A percentile compares a stretch with the other conserved stretches of the same genome.
Conservation (phyloP, 176 grass and related monocot species). For the Triticum dicoccoides region DNA sequence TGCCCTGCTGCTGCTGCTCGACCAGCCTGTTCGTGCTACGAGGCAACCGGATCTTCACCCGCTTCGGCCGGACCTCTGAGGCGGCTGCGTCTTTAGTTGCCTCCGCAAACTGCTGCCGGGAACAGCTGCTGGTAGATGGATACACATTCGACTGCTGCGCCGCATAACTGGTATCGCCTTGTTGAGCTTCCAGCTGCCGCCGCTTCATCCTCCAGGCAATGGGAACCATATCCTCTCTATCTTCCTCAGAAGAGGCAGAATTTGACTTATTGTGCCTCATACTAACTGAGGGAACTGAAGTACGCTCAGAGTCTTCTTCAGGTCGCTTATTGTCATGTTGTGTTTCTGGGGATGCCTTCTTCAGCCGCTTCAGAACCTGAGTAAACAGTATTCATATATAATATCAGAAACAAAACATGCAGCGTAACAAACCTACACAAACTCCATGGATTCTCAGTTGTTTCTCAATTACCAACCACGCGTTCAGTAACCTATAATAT, state of each 20-base stretch:
- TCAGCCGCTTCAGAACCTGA: conserved; percentile 86
- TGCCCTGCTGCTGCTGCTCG: conserved; percentile 28
- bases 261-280: conserved; percentile 16
- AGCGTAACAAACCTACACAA: neutral
- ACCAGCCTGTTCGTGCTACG: conserved; percentile 19
- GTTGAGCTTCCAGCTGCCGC: conserved; percentile 23
- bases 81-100: conserved; percentile 25
- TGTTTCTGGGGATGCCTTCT: conserved; percentile 57
- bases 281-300: neutral
- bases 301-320: conserved; percentile 29
- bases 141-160: conserved; percentile 15
- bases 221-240: conserved; percentile 45
- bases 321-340: conserved; percentile 3
- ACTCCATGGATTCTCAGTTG: neutral
- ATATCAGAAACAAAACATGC: conserved; percentile 3
- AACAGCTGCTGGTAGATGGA: conserved; percentile 18
- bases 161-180: neutral
- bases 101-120: neutral
- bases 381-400: neutral
- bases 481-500: neutral
- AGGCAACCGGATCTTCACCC: conserved; percentile 45
- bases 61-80: conserved; percentile 35
- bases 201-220: conserved; percentile 45
- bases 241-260: conserved; percentile 34
- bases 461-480: neutral